Evolutionary conservation across 305 asterid species (phyloP).

Genomic region (Caryopteris hybrid): DNA sequence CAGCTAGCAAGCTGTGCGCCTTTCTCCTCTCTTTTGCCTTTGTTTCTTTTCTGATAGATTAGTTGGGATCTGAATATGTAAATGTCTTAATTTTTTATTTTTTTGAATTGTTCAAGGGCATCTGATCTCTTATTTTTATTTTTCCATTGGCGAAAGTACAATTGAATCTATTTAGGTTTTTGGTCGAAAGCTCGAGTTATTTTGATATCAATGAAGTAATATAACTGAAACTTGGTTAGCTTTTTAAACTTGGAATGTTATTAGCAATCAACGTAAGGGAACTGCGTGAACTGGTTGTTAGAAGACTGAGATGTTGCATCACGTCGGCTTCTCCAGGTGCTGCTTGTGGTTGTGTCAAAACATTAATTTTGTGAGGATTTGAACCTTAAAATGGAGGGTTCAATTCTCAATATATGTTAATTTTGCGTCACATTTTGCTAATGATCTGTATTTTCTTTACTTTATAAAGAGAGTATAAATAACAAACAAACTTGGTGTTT

Average conservation of each 20-base stretch:
- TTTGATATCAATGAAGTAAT: background rate
- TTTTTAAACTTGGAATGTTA: background rate
- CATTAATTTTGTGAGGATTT: background rate
- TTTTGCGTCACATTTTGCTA: background rate
- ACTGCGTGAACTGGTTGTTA: background rate
- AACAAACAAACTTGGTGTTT: too few relatives aligned
- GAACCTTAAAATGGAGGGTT: background rate
- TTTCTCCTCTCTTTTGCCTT: background rate
- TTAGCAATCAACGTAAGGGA: background rate
- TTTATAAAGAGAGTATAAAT: background rate
- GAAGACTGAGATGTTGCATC: background rate
- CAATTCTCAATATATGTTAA: background rate
- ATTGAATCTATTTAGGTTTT: background rate
- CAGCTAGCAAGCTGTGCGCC: constrained; percentile 88
- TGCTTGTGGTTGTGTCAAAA: background rate
- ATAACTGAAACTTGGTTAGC: background rate
- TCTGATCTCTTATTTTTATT: background rate
- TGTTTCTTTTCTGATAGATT: background rate
- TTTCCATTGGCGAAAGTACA: background rate
- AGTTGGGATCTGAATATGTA: background rate
- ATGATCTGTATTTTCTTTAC: background rate
- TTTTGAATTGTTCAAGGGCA: background rate
- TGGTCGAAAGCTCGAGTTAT: background rate
- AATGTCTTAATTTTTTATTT: background rate
- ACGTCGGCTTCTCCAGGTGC: background rate